Conservation (phyloP, 2,329 filamentous ascomycete species). For the Botrytis pseudocinerea region DNA sequence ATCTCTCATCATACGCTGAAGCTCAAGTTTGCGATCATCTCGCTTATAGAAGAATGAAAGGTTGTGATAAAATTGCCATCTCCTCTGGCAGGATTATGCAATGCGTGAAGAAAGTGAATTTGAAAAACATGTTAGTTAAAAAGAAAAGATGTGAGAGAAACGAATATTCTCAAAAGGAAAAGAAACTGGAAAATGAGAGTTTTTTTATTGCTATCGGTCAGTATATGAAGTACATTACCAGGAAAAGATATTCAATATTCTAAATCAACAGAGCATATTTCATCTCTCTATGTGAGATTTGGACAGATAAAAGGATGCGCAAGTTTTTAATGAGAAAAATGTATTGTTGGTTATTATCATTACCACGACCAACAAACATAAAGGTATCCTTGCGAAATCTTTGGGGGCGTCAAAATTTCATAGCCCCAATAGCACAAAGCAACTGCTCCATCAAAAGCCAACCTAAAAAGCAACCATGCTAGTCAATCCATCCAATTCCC, state of each 20-base stretch:
- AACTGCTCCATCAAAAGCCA: not conserved
- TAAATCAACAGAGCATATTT: not conserved
- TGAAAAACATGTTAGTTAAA: not conserved
- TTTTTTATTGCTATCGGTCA: too few species aligned
- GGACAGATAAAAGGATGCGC: rapidly evolving
- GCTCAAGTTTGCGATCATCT: not conserved
- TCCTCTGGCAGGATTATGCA: not conserved
- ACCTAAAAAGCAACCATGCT: constrained; percentile 65
- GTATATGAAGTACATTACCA: not conserved
- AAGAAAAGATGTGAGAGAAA: not conserved
- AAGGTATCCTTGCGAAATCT: not conserved
- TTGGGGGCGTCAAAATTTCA: not conserved
- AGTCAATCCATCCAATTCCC: constrained; percentile 71
- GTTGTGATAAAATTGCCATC: rapidly evolving
- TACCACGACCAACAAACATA: not conserved
- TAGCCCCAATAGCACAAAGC: not conserved
- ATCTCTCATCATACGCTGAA: not conserved
- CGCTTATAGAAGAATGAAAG: not conserved
- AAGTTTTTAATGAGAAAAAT: too few species aligned
- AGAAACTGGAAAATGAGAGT: not conserved
- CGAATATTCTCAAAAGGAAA: not conserved
- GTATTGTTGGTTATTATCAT: not conserved
- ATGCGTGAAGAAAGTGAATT: not conserved
- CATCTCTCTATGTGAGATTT: not conserved
- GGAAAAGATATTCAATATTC: not conserved